Conservation (phyloP, 164 flowering plant genomes). For the Macadamia tetraphylla region DNA sequence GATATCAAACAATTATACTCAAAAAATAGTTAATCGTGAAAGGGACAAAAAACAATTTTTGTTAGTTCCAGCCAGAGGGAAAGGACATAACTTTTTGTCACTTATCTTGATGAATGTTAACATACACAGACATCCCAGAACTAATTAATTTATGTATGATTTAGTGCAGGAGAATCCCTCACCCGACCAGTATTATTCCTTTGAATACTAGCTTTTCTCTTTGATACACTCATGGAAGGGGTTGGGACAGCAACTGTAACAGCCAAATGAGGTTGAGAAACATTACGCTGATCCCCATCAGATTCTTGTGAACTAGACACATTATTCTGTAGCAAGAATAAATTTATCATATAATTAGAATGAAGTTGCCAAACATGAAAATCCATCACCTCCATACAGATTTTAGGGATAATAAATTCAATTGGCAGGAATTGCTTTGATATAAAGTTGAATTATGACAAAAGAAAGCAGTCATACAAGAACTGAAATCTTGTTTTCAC, state of each 20-base stretch:
- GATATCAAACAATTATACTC: background rate
- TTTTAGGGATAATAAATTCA: background rate
- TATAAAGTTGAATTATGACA: background rate
- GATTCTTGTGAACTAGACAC: slow-evolving; percentile 8
- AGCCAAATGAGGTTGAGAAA: slow-evolving; percentile 13
- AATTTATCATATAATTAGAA: background rate
- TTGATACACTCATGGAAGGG: slow-evolving; percentile 13
- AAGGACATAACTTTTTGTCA: background rate
- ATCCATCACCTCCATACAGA: background rate
- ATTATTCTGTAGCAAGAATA: slow-evolving; percentile 17
- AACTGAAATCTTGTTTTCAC: slow-evolving; percentile 3
- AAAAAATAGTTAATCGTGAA: background rate
- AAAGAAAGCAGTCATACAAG: slow-evolving; percentile 15
- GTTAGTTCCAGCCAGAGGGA: background rate
- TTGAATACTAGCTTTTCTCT: slow-evolving; percentile 2
- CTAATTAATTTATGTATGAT: background rate
- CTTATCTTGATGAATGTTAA: background rate
- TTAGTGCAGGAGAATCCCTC: slow-evolving; percentile 8
- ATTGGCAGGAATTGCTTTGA: background rate
- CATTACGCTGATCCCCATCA: slow-evolving; percentile 4
- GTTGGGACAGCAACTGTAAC: slow-evolving; percentile 15
- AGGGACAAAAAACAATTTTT: background rate
- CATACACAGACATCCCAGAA: background rate
- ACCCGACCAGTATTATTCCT: slow-evolving; percentile 21
- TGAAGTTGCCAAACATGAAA: background rate